Conservation (phyloP, 305 asterid genomes). For the Fraxinus ornus region DNA sequence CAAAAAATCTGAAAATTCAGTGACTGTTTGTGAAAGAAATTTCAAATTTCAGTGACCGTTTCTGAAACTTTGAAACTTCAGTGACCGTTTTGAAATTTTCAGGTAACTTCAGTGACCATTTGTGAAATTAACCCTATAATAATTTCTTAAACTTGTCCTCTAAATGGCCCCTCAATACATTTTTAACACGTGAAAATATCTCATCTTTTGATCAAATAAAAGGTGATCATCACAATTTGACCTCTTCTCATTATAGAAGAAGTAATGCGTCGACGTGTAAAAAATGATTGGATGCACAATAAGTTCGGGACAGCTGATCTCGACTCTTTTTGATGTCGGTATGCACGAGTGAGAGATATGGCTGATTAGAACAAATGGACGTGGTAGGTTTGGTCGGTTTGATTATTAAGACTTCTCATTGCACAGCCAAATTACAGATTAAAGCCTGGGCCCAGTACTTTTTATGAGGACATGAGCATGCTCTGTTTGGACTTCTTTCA, state of each 20-base stretch:
- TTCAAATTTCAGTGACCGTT: no score
- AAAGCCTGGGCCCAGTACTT: neutral
- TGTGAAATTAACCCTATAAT: no score
- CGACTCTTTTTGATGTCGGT: neutral
- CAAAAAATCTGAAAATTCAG: no score
- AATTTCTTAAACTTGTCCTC: neutral
- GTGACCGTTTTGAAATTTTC: no score
- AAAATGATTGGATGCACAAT: neutral
- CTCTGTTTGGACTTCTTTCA: neutral
- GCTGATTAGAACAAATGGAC: neutral
- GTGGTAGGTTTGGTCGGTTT: neutral
- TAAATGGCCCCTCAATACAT: neutral
- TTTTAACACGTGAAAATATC: neutral
- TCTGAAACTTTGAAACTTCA: no score
- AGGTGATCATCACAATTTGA: neutral
- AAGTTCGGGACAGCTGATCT: neutral
- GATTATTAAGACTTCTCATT: neutral
- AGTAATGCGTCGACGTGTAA: neutral
- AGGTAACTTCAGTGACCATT: no score
- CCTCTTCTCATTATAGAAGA: neutral
- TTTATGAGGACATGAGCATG: neutral
- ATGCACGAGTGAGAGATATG: neutral
- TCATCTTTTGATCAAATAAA: no score
- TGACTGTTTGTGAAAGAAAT: no score
- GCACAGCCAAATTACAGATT: constrained; percentile 12